A percentile compares a stretch with the other conserved stretches of the same genome.
Evolutionary conservation across 2,329 filamentous ascomycete genomes (phyloP).

Genomic region (Colletotrichum siamense): DNA sequence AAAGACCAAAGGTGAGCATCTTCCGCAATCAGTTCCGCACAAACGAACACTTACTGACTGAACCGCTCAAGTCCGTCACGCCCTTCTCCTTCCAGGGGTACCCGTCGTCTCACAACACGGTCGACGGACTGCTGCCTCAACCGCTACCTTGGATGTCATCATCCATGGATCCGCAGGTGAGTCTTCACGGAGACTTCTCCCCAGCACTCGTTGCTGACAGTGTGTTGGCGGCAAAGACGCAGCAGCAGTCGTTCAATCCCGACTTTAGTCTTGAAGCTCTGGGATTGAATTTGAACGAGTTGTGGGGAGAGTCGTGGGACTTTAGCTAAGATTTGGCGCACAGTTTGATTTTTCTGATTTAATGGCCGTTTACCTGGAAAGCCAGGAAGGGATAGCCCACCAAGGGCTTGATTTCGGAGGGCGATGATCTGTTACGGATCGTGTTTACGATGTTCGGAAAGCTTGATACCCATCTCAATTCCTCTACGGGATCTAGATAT

Average conservation of each 20-base stretch:
- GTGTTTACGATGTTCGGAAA: slow-evolving; percentile 13
- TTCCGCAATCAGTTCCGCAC: background rate
- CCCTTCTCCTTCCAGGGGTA: slow-evolving; percentile 41
- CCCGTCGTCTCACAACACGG: slow-evolving; percentile 15
- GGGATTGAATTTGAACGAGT: slow-evolving; percentile 59
- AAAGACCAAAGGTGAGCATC: slow-evolving; percentile 43
- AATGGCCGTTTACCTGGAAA: background rate
- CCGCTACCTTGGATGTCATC: slow-evolving; percentile 38
- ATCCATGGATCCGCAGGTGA: slow-evolving; percentile 28
- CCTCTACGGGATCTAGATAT: slow-evolving; percentile 1
- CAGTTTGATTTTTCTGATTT: background rate
- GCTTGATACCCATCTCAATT: slow-evolving; percentile 20
- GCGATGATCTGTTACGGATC: background rate
- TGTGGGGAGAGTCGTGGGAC: slow-evolving; percentile 59
- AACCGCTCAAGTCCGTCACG: slow-evolving; percentile 42
- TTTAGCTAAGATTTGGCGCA: slow-evolving; percentile 31
- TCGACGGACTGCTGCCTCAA: slow-evolving; percentile 26
- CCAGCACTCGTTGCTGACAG: slow-evolving; percentile 20
- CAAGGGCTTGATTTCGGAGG: background rate
- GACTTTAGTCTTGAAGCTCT: slow-evolving; percentile 60
- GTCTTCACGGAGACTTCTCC: slow-evolving; percentile 22
- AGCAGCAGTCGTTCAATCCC: slow-evolving; percentile 46
- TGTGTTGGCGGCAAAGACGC: slow-evolving; percentile 30
- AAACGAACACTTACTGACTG: background rate
- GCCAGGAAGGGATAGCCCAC: background rate